Conservation (phyloP, 2,329 filamentous ascomycete genomes). For the Talaromyces sp. region DNA sequence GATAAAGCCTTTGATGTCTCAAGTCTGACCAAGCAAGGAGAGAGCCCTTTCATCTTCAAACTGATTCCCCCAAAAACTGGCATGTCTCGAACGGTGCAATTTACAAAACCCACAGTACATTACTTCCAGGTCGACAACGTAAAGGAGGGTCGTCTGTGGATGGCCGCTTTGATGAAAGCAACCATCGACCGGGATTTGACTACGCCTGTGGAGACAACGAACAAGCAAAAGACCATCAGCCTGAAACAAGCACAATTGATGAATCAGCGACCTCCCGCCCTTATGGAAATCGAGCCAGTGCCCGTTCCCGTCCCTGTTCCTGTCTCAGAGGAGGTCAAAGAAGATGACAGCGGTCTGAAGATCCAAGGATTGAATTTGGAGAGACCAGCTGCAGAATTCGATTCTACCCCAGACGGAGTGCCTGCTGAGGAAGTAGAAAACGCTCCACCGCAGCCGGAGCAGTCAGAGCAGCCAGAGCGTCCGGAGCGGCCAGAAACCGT, state of each 20-base stretch:
- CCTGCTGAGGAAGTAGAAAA: not conserved
- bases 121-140: constrained; percentile 95
- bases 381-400: constrained; percentile 17
- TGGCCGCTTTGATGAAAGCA: constrained; percentile 97
- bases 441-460: constrained; percentile 3
- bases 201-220: constrained; percentile 77
- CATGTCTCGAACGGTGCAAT: constrained; percentile 85
- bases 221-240: constrained; percentile 95
- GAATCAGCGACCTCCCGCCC: constrained; percentile 81
- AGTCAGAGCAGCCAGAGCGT: not conserved
- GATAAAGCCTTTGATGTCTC: constrained; percentile 24
- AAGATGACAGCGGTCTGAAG: constrained; percentile 27
- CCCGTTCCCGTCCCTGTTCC: not conserved
- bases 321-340: constrained; percentile 13
- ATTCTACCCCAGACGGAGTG: constrained; percentile 14
- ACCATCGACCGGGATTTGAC: constrained; percentile 87
- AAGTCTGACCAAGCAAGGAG: constrained; percentile 24
- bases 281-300: constrained; percentile 57
- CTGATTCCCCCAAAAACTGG: constrained; percentile 85
- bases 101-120: constrained; percentile 94
- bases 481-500: constrained; percentile 17
- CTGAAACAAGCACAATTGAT: constrained; percentile 81
- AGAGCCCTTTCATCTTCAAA: constrained; percentile 89
- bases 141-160: constrained; percentile 86
- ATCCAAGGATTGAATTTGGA: constrained; percentile 28